Evolutionary conservation across 495 filamentous ascomycete genomes (phyloP).

Genomic region (Filosporella fistucella): DNA sequence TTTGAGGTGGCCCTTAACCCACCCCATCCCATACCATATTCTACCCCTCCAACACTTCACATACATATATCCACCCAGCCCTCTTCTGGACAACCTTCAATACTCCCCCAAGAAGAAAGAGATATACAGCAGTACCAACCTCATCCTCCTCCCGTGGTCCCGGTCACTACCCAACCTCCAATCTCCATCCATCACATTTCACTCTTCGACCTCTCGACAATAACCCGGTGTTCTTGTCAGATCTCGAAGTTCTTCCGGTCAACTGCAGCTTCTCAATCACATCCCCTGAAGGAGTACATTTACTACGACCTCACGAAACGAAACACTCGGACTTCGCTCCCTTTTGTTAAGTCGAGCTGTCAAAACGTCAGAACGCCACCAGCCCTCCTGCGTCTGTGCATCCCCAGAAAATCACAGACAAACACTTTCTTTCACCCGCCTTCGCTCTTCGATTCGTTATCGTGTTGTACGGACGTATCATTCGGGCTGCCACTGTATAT

Average conservation of each 20-base stretch:
- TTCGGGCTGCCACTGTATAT: no score
- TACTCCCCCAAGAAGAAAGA: no score
- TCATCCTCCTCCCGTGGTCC: constrained; percentile 1
- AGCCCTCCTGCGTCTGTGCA: not conserved
- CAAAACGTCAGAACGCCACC: constrained; percentile 1
- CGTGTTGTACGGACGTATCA: no score
- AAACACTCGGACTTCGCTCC: constrained; percentile 19
- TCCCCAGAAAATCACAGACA: not conserved
- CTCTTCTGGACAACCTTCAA: no score
- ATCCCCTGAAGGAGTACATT: constrained; percentile 20
- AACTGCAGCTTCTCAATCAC: constrained; percentile 4
- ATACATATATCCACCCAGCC: not conserved
- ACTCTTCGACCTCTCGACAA: no score
- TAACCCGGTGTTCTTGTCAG: no score
- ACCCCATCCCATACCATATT: not conserved
- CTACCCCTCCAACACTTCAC: not conserved
- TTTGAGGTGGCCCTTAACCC: not conserved
- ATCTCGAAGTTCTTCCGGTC: not conserved
- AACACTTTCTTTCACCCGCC: not conserved
- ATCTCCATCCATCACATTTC: constrained; percentile 5
- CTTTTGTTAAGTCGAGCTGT: constrained; percentile 1
- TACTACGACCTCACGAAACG: constrained; percentile 17
- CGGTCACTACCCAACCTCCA: not conserved
- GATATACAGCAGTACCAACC: no score
- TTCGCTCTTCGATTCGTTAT: no score